Evolutionary conservation across 139 green algal species (phyloP), one percentile per base, ranked within the genome.

Genomic region (Chlamydomonas asymmetrica): DNA sequence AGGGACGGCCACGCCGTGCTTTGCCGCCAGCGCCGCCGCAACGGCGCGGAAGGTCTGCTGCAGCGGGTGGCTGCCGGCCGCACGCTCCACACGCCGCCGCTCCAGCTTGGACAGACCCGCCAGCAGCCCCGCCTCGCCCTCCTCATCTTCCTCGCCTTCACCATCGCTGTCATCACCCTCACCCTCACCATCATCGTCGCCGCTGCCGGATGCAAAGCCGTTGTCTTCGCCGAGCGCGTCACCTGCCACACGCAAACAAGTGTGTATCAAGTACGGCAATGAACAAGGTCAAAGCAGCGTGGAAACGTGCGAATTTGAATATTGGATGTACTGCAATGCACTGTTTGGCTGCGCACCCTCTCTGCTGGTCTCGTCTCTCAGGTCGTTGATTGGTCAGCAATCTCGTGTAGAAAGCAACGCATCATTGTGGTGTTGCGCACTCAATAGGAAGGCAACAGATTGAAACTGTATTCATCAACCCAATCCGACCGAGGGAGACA

Each of bases 11-110:
- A 88, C 75, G 10, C 83, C 83, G 65, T 88, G 74, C 76, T 91
- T 88, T 8, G 60, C 74, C 29, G 77, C 68, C 38, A 89, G 75
- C 66, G 66, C 38, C 16, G 85, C 83, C 4, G 83, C 85, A 29
- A 35, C 27, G 32, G 74, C 59, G 52, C 82, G 70, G 68, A 85
- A 80, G 38, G 41, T 68, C 40, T 71, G 41, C 79, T 84, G 73
- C 80, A 97, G 79, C 25, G 90, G 88, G 71, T 97, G 84, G 73
- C 80, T 71, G 2, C 93, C 93, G 16, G 86, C 88, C 37, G 92
- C 91, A 4, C 79, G 74, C 68, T 71, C 43, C 66, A 81, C 78
- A 4, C 88, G 88, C 62, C 92, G 84, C 63, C 56, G 56, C 71
- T 91, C 88, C 63, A 94, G 73, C 25, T 48, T 74, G 29, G 62